These are phyloP conservation scores for Glutinoglossum americanum DNA, from an alignment of 495 filamentous ascomycete species.

Conservation along the genomic window DNA sequence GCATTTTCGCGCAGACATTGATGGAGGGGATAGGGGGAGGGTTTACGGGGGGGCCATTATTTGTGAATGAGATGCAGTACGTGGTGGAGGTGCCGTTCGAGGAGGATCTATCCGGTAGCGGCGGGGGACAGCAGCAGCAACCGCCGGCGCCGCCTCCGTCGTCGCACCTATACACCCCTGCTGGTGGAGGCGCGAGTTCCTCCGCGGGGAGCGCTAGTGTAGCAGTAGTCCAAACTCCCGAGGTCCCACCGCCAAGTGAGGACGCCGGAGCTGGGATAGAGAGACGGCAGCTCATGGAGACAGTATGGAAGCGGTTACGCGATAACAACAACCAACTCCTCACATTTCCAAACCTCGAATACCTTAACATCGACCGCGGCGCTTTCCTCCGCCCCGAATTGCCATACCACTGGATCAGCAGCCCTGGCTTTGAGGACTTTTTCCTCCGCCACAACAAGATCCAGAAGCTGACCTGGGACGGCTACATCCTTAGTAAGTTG, in stretches of 20 bases:
- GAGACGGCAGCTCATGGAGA: neutral
- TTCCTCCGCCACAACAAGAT: neutral
- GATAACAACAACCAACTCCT: neutral
- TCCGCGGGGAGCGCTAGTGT: neutral
- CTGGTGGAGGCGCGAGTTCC: too few relatives aligned
- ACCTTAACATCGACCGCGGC: neutral
- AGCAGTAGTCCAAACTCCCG: neutral
- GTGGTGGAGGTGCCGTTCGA: neutral
- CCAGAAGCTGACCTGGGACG: neutral
- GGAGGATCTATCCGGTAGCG: neutral
- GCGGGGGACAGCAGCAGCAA: neutral
- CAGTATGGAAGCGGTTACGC: neutral
- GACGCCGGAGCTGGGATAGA: too few relatives aligned
- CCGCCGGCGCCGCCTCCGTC: neutral
- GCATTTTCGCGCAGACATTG: neutral
- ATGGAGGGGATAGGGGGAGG: neutral
- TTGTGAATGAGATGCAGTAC: neutral
- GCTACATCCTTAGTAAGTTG: neutral
- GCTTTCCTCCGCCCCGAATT: neutral
- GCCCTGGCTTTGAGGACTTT: neutral
- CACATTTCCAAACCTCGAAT: neutral
- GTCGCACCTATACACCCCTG: too few relatives aligned
- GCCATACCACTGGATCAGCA: neutral
- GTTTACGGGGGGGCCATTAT: neutral
- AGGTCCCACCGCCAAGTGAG: neutral